Evolutionary conservation across 139 green algal species (phyloP).

Genomic region (Pleodorina starrii): DNA sequence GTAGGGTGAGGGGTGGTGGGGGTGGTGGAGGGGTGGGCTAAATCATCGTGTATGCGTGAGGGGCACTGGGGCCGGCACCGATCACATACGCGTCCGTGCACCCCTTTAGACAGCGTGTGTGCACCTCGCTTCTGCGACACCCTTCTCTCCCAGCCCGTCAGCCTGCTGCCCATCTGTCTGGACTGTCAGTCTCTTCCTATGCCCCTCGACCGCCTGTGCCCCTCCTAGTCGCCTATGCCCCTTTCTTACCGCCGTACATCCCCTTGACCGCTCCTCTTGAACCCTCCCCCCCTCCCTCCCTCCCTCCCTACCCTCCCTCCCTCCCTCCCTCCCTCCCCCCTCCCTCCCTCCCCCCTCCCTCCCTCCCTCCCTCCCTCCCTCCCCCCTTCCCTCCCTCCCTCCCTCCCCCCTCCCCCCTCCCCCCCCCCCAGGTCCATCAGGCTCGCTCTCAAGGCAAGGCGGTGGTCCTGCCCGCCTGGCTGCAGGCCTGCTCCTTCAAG

Average conservation of each 20-base stretch:
- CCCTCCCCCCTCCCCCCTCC: neutral
- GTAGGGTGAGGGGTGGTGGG: neutral
- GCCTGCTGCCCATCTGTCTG: too few species aligned
- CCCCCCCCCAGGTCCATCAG: slow-evolving; percentile 13
- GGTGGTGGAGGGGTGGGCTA: neutral
- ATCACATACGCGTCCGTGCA: too few species aligned
- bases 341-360: neutral
- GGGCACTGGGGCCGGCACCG: too few species aligned
- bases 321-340: neutral
- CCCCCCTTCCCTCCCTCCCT: neutral
- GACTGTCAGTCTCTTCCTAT: too few species aligned
- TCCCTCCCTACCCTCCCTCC: too few species aligned
- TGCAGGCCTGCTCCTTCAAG: slow-evolving; percentile 40
- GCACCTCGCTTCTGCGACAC: too few species aligned
- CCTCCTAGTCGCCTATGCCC: too few species aligned
- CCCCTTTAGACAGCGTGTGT: too few species aligned
- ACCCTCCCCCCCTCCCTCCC: too few species aligned
- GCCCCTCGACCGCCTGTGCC: too few species aligned
- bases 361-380: neutral
- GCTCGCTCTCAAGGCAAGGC: slow-evolving; percentile 12
- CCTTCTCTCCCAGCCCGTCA: neutral
- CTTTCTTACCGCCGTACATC: too few species aligned
- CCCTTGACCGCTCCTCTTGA: too few species aligned
- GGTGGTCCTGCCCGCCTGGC: slow-evolving; percentile 32
- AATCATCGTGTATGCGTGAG: neutral